Base-by-base conservation (phyloP, 352 stramenopile genomes). In the Globisporangium acanthophoron region DNA sequence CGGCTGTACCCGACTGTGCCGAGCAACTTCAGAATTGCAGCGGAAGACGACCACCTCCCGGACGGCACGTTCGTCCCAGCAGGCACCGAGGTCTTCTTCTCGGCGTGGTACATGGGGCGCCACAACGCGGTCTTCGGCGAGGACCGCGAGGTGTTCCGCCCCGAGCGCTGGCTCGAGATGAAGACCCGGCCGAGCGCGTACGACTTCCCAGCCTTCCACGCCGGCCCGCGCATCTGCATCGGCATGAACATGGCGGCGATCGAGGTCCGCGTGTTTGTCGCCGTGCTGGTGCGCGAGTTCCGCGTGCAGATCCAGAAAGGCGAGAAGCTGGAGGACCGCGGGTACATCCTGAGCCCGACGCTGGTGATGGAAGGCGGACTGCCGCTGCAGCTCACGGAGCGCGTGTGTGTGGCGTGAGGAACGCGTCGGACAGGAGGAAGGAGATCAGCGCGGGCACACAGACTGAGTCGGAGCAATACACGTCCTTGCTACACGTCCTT, bases 91-190 rank as follows among this genome's bases (percentile, higher is more conserved):
- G 12, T 43, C 13, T 43, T 43, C 37, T 43, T 43, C 65, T 80
- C 71, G 49, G 80, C 84, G 31, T 96, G 82, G 71, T 81, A 65
- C 48, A 94, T 94, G 82, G 85, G 83, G 0, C 77, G 83, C 44
- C 64, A 82, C 40, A 63, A 69, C 8, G 45, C 59, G 16, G 33
- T 52, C 24, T 39, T 85, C n/a, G 70, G 69, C 18, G 52, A 66
- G 7, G 71, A 91, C 45, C 66, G 78, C 0, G 54, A 78, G 0
- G 56, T 66, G 21, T 90, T 91, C 48, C 66, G 67, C 2, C 85
- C 83, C 3, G 76, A 91, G 40, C 77, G 82, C 2, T 92, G 76
- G 77, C 58, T 92, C 31, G 77, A 87, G 20, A 75, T 79, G 56
- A 55, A 70, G 48, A 78, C 64, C 6, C 74, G 73, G 3, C 79